Percentiles rank a stretch among this genome's conserved stretches.
These are phyloP conservation scores for Poa annua DNA, from an alignment of 176 grass and related monocot genomes.

Conservation along the genomic window DNA sequence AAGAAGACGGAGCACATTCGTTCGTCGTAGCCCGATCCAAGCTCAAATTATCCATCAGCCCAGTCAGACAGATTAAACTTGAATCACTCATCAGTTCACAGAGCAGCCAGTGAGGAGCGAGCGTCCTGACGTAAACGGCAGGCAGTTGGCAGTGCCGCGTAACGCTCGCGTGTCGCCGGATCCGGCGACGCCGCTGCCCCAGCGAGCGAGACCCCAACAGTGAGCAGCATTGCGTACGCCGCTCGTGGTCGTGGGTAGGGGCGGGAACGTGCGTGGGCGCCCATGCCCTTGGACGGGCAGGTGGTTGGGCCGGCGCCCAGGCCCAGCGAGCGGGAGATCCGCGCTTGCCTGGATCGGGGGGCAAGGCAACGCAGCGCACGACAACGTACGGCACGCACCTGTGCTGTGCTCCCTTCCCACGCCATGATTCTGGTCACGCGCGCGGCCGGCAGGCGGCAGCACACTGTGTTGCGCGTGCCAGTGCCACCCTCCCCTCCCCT, in stretches of 20 bases:
- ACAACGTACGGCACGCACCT: conserved; percentile 11
- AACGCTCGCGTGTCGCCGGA: background rate
- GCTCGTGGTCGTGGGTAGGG: too few species aligned
- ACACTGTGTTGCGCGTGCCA: background rate
- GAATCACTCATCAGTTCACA: background rate
- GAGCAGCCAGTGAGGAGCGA: too few species aligned
- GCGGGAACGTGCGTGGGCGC: conserved; percentile 37
- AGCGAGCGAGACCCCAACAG: background rate
- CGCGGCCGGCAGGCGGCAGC: background rate
- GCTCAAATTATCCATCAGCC: background rate
- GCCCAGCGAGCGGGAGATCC: background rate
- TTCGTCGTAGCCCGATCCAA: background rate
- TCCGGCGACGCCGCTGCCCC: conserved; percentile 6
- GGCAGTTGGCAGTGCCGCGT: background rate
- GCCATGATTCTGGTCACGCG: background rate
- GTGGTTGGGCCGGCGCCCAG: background rate
- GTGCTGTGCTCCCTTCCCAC: conserved; percentile 11
- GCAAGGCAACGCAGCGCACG: background rate
- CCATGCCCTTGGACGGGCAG: background rate
- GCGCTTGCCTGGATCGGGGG: conserved; percentile 3
- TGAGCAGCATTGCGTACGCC: background rate
- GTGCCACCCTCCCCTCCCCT: background rate
- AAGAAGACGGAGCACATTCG: background rate
- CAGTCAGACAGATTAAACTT: background rate
- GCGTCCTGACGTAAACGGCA: too few species aligned